Base-by-base conservation (phyloP, 2,329 filamentous ascomycete genomes). In the Colletotrichum sojae region DNA sequence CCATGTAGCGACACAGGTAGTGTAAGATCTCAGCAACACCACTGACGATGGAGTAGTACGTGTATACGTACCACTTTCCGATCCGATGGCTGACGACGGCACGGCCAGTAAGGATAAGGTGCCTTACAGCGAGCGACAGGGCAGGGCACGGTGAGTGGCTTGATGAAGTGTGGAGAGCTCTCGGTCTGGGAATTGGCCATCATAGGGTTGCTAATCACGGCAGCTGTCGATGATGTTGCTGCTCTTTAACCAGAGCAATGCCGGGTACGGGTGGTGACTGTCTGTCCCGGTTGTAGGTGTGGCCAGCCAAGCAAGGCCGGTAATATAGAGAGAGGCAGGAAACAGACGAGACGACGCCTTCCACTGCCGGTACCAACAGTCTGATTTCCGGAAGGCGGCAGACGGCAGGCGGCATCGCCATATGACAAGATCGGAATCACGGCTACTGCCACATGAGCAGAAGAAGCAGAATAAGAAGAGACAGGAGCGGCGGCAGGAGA, bases 81-180 rank as follows among this genome's bases (percentile, higher is more conserved):
- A 36, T 36, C 31, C 31, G 46, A 60, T 39, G 55, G 55, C 55
- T 46, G 22, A 57, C 55, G 40, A 57, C 36, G 15, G 16, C 27
- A 57, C 36, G 22, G 20, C 27, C 57, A 60, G 57, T 52, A 52
- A 49, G 56, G 56, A 59, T 59, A 39, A 60, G 46, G 57, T 52
- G 31, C 46, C 56, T 51, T 59, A 31, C 56, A 59, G 45, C 55
- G 8, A 36, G 3, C 31, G 31, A 36, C 31, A 43, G 40, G 15
- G 40, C 40, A 40, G 45, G 54, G 54, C 55, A 25, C 40, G 56
- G 43, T 59, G 16, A 9, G 57, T 60, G 57, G 57, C 57, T 60
- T 52, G 46, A 51, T 27, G 27, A 39, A 51, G 12, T 20, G 52
- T 43, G 48, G 57, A 18, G 46, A 60, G 57, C 57, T 60, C 46